phyloP scores from a whole-genome alignment of 768 basidiomycete genomes.

The Auricularia sp. region DNA sequence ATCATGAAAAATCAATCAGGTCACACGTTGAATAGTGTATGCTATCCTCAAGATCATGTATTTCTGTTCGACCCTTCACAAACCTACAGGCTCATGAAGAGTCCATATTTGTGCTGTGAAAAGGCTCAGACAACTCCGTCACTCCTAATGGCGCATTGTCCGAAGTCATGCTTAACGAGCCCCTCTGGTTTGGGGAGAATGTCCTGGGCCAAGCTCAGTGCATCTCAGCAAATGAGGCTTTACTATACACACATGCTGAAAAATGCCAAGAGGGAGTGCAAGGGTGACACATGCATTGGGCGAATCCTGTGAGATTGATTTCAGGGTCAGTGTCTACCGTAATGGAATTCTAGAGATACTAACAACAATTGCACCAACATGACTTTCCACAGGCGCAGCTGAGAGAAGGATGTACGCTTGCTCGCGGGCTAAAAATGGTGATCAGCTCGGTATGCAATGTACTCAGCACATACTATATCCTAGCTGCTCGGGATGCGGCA shows the following conservation, averaged over 20 bases:
- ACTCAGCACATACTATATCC: slow-evolving; percentile 50
- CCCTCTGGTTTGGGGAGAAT: slow-evolving; percentile 58
- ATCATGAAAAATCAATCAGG: no score
- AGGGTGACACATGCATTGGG: slow-evolving; percentile 72
- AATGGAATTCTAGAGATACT: slow-evolving; percentile 14
- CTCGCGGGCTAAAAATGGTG: slow-evolving; percentile 44
- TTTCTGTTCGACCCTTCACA: no score
- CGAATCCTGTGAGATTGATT: slow-evolving; percentile 37
- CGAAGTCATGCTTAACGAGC: slow-evolving; percentile 45
- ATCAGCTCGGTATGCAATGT: background rate
- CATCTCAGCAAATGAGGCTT: background rate
- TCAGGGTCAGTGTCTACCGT: no score
- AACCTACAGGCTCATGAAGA: background rate
- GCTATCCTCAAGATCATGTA: no score
- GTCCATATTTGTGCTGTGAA: background rate
- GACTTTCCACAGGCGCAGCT: slow-evolving; percentile 60
- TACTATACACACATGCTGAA: slow-evolving; percentile 44
- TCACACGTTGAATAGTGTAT: no score
- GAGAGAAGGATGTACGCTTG: slow-evolving; percentile 65
- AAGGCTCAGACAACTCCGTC: slow-evolving; percentile 39
- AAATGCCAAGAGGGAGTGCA: slow-evolving; percentile 66
- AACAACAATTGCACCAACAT: slow-evolving; percentile 61
- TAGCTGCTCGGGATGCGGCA: slow-evolving; percentile 28
- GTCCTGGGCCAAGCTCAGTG: slow-evolving; percentile 31
- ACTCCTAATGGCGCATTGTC: slow-evolving; percentile 56